A percentile compares a stretch with the other conserved stretches of the same genome.
Conservation (phyloP, 2,329 filamentous ascomycete species). For the Pestalotiopsis sp. region DNA sequence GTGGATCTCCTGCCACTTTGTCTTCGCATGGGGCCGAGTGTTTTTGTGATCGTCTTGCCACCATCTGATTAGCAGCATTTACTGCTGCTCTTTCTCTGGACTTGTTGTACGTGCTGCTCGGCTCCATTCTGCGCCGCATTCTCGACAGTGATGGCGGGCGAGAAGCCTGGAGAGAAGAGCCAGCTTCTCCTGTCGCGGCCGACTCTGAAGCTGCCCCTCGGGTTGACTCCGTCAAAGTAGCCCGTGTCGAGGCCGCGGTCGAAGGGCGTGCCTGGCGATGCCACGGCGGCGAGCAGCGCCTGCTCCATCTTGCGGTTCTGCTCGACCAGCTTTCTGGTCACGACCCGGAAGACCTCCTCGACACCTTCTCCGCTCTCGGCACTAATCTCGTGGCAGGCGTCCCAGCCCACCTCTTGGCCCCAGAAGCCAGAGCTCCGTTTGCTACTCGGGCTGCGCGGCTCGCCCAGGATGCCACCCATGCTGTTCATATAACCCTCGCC, state of each 20-base stretch:
- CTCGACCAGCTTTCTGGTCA: slow-evolving; percentile 65
- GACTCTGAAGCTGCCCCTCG: slow-evolving; percentile 57
- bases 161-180: slow-evolving; percentile 59
- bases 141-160: slow-evolving; percentile 55
- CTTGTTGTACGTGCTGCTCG: slow-evolving; percentile 14
- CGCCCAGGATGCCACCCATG: slow-evolving; percentile 40
- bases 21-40: not conserved
- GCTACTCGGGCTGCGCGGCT: slow-evolving; percentile 62
- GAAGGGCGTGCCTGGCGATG: slow-evolving; percentile 51
- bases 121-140: slow-evolving; percentile 30
- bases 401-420: slow-evolving; percentile 93
- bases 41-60: not conserved
- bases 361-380: slow-evolving; percentile 94
- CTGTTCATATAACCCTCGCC: slow-evolving; percentile 24
- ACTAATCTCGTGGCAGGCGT: slow-evolving; percentile 95
- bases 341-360: slow-evolving; percentile 87
- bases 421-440: slow-evolving; percentile 79
- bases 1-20: not conserved
- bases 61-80: slow-evolving; percentile 12
- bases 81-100: slow-evolving; percentile 11
- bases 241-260: slow-evolving; percentile 36
- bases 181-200: slow-evolving; percentile 61
- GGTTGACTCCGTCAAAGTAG: slow-evolving; percentile 55
- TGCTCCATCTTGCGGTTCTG: slow-evolving; percentile 67
- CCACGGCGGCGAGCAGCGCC: slow-evolving; percentile 57